Base-by-base conservation (phyloP, 2,329 filamentous ascomycete genomes). In the Tolypocladium endophyticum region DNA sequence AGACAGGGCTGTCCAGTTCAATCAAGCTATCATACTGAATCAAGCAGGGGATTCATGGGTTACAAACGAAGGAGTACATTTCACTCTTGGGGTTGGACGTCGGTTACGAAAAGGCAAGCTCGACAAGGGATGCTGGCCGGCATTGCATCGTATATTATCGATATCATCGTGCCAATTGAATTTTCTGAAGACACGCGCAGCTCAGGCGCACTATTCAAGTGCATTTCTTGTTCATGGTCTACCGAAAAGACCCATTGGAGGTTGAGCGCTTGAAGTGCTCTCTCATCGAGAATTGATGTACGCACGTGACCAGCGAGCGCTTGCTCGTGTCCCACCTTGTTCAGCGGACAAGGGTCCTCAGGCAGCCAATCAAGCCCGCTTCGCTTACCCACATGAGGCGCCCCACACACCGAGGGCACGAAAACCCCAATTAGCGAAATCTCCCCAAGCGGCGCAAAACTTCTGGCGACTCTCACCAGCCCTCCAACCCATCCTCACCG, bases 401-500 rank as follows among this genome's bases (percentile, higher is more conserved):
- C 20, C 16, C 30, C 18, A 58, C 36, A 52, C 56, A 55, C 50
- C 16, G 30, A 73, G 71, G 73, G 73, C 72, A 73, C 69, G 69
- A 68, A 74, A 76, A 72, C 74, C 74, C 74, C 72, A 75, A 71
- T 72, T 74, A 73, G 71, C 70, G 71, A 73, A 66, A 60, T 64
- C 60, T 57, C 58, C 60, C 61, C 62, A 68, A 68, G 61, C 64
- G 60, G 60, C 62, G 65, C 67, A 72, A 74, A 73, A 71, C 67
- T 70, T 66, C 52, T 33, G 63, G 55, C 61, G 58, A 61, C 61
- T 61, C 64, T 66, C 67, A 65, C 61, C 64, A 69, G n/a, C 63
- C 62, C 63, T 66, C 68, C 53, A 58, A 59, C 64, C 66, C 64
- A 67, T 66, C 65, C 67, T 66, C 66, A 69, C 64, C 68, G 67